Evolutionary conservation across 139 green algal genomes (phyloP).

Genomic region (Volvox africanus): DNA sequence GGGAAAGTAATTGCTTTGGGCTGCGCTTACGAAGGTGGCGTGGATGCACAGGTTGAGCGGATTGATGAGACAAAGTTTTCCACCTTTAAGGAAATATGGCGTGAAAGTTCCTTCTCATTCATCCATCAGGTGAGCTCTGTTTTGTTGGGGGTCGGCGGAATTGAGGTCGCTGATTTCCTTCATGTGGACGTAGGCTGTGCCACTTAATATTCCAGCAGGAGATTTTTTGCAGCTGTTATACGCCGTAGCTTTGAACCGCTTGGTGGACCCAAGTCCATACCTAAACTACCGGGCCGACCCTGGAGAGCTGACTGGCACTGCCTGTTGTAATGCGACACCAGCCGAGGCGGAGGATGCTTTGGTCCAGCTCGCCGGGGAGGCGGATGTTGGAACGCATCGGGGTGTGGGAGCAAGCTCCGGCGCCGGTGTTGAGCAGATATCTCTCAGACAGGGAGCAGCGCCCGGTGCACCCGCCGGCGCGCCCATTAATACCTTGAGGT

Average conservation of each 20-base stretch:
- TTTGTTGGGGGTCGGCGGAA: too few relatives aligned
- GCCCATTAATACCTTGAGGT: not conserved
- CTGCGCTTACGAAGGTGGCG: not conserved
- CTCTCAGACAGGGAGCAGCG: too few relatives aligned
- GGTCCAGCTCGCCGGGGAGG: too few relatives aligned
- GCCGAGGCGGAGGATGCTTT: not conserved
- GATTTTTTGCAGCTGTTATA: slow-evolving; percentile 49
- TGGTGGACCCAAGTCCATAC: slow-evolving; percentile 44
- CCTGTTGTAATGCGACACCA: not conserved
- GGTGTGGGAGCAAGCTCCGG: too few relatives aligned
- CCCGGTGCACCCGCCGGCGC: not conserved
- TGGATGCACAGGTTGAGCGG: slow-evolving; percentile 5
- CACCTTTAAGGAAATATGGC: slow-evolving; percentile 45
- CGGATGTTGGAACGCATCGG: not conserved
- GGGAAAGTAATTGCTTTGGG: too few relatives aligned
- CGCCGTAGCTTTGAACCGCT: slow-evolving; percentile 14
- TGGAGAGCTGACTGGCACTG: not conserved
- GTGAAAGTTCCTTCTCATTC: not conserved
- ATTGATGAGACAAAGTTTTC: not conserved
- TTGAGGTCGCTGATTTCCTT: not conserved
- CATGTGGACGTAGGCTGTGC: slow-evolving; percentile 22
- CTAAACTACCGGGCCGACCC: not conserved
- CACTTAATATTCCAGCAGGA: slow-evolving; percentile 15
- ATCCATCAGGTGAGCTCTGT: slow-evolving; percentile 31
- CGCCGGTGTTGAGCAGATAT: not conserved